Evolutionary conservation across 106 monocot genomes (phyloP), one percentile per base, ranked within the genome.

Genomic region (Dioscorea dumetorum): DNA sequence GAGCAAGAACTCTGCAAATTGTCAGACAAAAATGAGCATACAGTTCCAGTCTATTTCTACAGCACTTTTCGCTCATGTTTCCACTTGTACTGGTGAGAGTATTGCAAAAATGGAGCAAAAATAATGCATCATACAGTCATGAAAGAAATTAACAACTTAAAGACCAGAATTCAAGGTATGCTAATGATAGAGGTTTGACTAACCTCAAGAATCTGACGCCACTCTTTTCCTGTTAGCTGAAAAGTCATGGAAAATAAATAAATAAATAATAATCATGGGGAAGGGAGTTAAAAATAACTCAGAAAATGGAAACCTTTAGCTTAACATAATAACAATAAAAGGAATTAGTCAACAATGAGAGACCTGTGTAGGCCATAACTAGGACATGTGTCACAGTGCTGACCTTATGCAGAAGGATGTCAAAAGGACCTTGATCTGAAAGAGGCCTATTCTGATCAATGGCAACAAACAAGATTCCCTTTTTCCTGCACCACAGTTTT

Each of bases 381-480:
- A 32, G 28, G 33, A 3, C 1, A 28, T 9, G 24, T 34, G 24
- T 34, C 12, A 33, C 20, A 33, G 22, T 32, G 49, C 78, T 53
- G 17, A 85, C 94, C 91, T 95, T 95, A 34, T 95, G 94, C 61
- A 95, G 73, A 64, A 95, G 72, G 57, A 95, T 83, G 60, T 95
- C 87, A 68, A 95, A 95, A 64, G 94, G 94, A 34, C 94, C 94
- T 95, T 95, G 94, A 12, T 91, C 91, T 61, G 70, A 74, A 22
- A 95, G 90, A 24, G 87, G 85, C 20, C 63, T 81, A 50, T 65
- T 79, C 13, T 74, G 81, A 56, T 95, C 91, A 77, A 95, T 95
- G 48, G 80, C 76, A 62, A 91, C 85, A 75, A 95, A 91, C 48
- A 69, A 57, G 77, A 95, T 91, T 15, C 91, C 94, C 68, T 88